Evolutionary conservation across 192 early-diverging fungal genomes (phyloP), one percentile per base, ranked within the genome.

Genomic region (Backusella luteola): DNA sequence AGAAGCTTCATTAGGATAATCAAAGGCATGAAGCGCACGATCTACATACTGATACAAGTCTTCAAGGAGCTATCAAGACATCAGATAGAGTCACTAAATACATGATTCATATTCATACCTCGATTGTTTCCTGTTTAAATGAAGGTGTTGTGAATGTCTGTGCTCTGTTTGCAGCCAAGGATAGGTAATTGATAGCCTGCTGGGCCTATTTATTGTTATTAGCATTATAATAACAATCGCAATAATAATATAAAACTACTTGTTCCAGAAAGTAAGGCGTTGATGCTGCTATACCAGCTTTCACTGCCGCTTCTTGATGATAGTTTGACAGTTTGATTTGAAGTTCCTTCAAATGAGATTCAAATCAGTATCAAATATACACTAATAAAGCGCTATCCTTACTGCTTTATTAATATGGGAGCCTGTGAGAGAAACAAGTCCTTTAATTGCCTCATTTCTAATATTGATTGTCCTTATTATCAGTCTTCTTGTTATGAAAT

Each of bases 231-330:
- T 44, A 12, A 44, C 32, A 32, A 2, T 44, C 15, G 4, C 15
- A 44, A 5, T 44, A 44, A 44, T 4, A 44, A 17, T 32, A 41
- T 34, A 38, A 0, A 6, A 19, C 34, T 73, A 79, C 77, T 71
- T 81, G 80, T 23, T 81, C 80, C 49, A 81, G 56, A 41, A 77
- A 74, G 41, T 81, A 81, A 21, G 80, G 80, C n/a, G 63, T 56
- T 36, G 46, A 26, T n/a, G 42, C 26, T 67, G 41, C 29, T 39
- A 81, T 81, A 29, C 67, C 36, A 7, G 73, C 73, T 17, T 77
- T 77, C 12, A 75, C 69, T 6, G 75, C 59, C 1, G 49, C 66
- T 4, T 81, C 79, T 53, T 23, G 38, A 67, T 81, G 69, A 34
- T 70, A 74, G 41, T 77, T 69, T 26, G 75, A 34, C 15, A 78